phyloP scores from a whole-genome alignment of 202 grass and related monocot species.

The Eragrostis tef region DNA sequence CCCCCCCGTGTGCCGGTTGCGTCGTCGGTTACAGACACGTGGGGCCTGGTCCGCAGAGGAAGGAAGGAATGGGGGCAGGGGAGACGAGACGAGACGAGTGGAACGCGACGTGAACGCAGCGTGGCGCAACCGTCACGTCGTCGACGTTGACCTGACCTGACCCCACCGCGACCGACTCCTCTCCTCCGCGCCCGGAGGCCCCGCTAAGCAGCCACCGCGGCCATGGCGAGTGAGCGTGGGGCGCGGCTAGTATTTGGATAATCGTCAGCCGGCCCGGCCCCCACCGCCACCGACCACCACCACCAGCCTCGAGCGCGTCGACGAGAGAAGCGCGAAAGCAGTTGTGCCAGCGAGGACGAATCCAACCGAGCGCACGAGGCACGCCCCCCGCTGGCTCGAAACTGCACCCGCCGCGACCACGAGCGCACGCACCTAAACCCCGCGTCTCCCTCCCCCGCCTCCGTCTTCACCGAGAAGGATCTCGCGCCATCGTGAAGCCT shows the following conservation, averaged over 20 bases:
- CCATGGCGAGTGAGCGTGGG: background rate
- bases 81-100: background rate
- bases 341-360: slow-evolving; percentile 24
- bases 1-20: background rate
- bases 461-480: slow-evolving; percentile 38
- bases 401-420: background rate
- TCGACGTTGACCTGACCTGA: background rate
- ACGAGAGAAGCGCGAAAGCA: background rate
- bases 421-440: slow-evolving; percentile 18
- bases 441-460: too few species aligned
- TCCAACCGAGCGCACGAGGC: background rate
- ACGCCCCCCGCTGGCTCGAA: background rate
- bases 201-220: background rate
- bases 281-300: slow-evolving; percentile 38
- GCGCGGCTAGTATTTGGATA: background rate
- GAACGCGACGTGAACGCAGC: background rate
- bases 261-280: background rate
- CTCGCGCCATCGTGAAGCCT: slow-evolving; percentile 26
- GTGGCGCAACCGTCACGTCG: background rate
- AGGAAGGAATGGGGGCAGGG: background rate
- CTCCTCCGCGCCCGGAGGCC: background rate
- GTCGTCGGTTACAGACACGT: background rate
- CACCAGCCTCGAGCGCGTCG: slow-evolving; percentile 2
- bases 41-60: background rate
- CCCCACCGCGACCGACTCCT: too few species aligned